phyloP scores from a whole-genome alignment of 2,329 filamentous ascomycete genomes.

The Ilyonectria destructans region DNA sequence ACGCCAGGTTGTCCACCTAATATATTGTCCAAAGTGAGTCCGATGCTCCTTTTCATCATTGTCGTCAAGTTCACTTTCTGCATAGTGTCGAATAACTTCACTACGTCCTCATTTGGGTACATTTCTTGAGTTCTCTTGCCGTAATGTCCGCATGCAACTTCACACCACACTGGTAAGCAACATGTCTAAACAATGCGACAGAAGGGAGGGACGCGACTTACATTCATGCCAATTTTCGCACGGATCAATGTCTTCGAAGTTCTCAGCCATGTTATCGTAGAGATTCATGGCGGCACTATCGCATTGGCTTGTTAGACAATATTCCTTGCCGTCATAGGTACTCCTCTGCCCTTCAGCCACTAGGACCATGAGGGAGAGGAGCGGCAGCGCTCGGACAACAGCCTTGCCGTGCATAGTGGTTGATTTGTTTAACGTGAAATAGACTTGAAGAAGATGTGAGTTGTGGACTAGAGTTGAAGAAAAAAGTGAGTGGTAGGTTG shows the following conservation, averaged over 20 bases:
- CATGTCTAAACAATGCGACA: not conserved
- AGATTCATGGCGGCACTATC: constrained; percentile 12
- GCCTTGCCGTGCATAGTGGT: not conserved
- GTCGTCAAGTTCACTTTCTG: not conserved
- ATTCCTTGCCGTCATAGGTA: not conserved
- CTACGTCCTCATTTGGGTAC: no score
- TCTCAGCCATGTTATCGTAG: constrained; percentile 1
- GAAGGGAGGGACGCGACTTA: constrained; percentile 7
- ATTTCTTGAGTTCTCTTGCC: not conserved
- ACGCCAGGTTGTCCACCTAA: not conserved
- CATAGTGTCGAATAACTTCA: not conserved
- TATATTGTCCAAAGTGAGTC: no score
- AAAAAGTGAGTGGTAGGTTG: not conserved
- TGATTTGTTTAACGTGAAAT: not conserved
- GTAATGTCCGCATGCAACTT: constrained; percentile 33
- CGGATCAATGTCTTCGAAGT: constrained; percentile 15
- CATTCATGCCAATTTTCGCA: constrained; percentile 41
- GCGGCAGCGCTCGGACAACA: not conserved
- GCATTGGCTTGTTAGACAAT: constrained; percentile 24
- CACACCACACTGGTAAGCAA: not conserved
- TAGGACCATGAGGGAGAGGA: not conserved
- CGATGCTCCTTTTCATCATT: not conserved
- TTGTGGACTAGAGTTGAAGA: not conserved
- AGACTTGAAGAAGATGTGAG: not conserved
- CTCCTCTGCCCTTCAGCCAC: not conserved